Evolutionary conservation across 345 rosid species (phyloP).

Genomic region (Lepidium sativum): DNA sequence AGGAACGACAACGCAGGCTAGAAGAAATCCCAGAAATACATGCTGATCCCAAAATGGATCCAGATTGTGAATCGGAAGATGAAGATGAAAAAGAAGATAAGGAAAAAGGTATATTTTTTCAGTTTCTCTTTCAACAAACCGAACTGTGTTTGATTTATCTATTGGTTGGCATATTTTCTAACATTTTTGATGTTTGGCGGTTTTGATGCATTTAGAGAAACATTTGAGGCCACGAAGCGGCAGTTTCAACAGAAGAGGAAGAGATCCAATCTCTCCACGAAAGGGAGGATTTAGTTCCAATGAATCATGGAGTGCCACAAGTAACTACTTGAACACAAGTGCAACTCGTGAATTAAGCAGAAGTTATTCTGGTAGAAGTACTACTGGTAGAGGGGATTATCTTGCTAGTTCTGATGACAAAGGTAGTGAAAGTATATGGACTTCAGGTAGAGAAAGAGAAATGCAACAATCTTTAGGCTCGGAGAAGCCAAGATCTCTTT

Average conservation of each 20-base stretch:
- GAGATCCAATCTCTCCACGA: constrained; percentile 75
- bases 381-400: constrained; percentile 49
- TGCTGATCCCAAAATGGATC: constrained; percentile 98
- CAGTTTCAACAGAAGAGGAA: constrained; percentile 59
- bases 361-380: constrained; percentile 55
- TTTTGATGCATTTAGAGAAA: constrained; percentile 42
- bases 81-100: constrained; percentile 57
- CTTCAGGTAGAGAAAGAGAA: constrained; percentile 53
- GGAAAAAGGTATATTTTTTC: constrained; percentile 46
- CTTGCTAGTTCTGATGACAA: constrained; percentile 42
- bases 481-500: constrained; percentile 46
- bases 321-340: constrained; percentile 41
- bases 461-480: constrained; percentile 37
- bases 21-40: constrained; percentile 96
- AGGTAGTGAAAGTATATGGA: constrained; percentile 46
- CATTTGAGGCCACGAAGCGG: constrained; percentile 49
- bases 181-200: constrained; percentile 8
- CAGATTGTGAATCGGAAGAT: constrained; percentile 82
- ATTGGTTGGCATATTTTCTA: constrained; percentile 2
- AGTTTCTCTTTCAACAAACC: background rate
- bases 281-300: constrained; percentile 50
- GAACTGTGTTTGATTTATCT: background rate
- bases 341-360: constrained; percentile 53
- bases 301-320: constrained; percentile 62
- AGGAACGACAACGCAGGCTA: constrained; percentile 88